Base-by-base conservation (phyloP, 2,329 filamentous ascomycete genomes). In the Aspergillus neotritici region DNA sequence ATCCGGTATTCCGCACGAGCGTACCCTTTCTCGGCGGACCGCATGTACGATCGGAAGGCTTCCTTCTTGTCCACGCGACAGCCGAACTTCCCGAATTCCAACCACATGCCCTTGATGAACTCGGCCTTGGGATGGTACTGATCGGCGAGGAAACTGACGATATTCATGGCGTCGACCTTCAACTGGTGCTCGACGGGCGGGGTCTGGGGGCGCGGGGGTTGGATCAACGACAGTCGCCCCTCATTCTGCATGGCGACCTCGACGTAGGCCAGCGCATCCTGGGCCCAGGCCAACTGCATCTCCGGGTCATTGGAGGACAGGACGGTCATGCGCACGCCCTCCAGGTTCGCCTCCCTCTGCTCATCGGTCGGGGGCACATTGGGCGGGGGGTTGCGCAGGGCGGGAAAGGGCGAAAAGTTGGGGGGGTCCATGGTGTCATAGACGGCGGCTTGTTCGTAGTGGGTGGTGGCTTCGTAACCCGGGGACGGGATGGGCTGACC, bases 31-130 rank as follows among this genome's bases (percentile, higher is more conserved):
- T 90, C 85, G 25, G 88, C 85, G n/a, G 93, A 87, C 57, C 84
- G 77, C 49, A 83, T 82, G 69, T 97, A 98, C 57, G 85, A 86
- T 48, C 82, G 71, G 63, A 94, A 97, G 6, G 93, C 91, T 69
- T 96, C 91, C 59, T 91, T 90, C 71, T 94, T 95, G 72, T 98
- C 93, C 47, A 89, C 76, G 21, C 89, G 82, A 65, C 84, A 82
- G 31, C 88, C 89, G 62, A 96, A 97, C 62, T 95, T 94, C 55
- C 93, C 93, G 74, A 97, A 98, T 64, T 98, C 93, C 39, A 94
- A 76, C 93, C 93, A 98, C 77, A 94, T 96, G 47, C 89, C 87
- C 57, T 83, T 83, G 73, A 97, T 87, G 64, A 97, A 98, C 53
- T 94, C 82, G 16, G 93, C 93, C 61, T 93, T 89, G 16, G 93